Evolutionary conservation across 2,329 filamentous ascomycete genomes (phyloP).

Genomic region (Paecilomyces variotii): DNA sequence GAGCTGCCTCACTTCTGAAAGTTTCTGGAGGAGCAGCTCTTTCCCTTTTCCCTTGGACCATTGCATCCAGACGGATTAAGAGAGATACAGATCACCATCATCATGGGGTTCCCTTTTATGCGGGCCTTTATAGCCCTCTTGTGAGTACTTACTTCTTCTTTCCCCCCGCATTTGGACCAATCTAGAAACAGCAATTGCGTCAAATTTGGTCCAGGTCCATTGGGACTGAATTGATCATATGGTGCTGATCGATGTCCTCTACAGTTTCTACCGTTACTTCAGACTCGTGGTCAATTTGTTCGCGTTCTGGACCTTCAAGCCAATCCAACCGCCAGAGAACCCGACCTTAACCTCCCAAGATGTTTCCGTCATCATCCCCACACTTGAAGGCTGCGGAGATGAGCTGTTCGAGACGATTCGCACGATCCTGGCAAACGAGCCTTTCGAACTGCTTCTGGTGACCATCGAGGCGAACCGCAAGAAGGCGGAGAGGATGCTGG

Average conservation of each 20-base stretch:
- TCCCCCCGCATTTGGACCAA: neutral
- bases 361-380: constrained; percentile 90
- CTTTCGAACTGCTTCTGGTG: constrained; percentile 70
- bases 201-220: neutral
- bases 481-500: constrained; percentile 56
- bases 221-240: neutral
- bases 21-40: constrained; percentile 5
- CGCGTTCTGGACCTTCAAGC: constrained; percentile 80
- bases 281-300: constrained; percentile 77
- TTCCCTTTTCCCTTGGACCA: constrained; percentile 6
- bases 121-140: constrained; percentile 35
- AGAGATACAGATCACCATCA: constrained; percentile 1
- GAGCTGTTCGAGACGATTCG: constrained; percentile 74
- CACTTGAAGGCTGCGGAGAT: constrained; percentile 78
- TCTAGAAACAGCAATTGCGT: neutral
- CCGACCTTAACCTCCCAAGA: constrained; percentile 73
- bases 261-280: constrained; percentile 77
- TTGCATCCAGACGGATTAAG: neutral
- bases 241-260: neutral
- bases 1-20: neutral
- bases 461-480: constrained; percentile 74
- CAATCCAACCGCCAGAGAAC: constrained; percentile 71
- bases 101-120: constrained; percentile 32
- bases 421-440: constrained; percentile 44
- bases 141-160: constrained; percentile 20